Conservation (phyloP, 2,329 filamentous ascomycete genomes). For the Metarhizium robertsii region DNA sequence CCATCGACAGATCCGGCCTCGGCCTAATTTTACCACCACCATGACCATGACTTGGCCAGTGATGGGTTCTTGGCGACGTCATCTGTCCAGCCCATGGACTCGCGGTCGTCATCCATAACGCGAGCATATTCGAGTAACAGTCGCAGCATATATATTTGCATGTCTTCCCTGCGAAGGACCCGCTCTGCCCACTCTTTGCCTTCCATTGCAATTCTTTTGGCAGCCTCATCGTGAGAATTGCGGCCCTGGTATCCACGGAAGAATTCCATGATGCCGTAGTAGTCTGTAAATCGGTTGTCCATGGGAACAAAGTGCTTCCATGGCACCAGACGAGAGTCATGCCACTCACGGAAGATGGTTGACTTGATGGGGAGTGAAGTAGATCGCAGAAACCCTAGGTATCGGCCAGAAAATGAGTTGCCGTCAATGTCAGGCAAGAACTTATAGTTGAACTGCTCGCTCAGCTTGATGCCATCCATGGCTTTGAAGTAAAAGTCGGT, state of each 20-base stretch:
- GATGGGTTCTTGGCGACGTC: constrained; percentile 32
- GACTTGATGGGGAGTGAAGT: constrained; percentile 67
- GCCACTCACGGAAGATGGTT: constrained; percentile 73
- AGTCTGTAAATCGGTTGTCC: constrained; percentile 63
- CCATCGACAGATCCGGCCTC: not conserved
- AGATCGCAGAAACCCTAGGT: constrained; percentile 58
- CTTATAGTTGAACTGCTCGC: constrained; percentile 52
- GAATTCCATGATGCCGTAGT: constrained; percentile 66
- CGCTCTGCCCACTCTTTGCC: constrained; percentile 61
- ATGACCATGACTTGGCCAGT: constrained; percentile 20
- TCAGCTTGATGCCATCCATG: constrained; percentile 30
- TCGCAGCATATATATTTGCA: constrained; percentile 61
- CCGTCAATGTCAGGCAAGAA: constrained; percentile 72
- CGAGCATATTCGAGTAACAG: constrained; percentile 56
- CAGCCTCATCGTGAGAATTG: constrained; percentile 44
- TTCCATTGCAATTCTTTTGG: constrained; percentile 53
- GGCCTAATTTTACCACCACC: constrained; percentile 9
- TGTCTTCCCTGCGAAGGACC: constrained; percentile 62
- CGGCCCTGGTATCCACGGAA: constrained; percentile 52
- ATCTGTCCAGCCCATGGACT: constrained; percentile 45
- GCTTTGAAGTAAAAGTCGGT: constrained; percentile 35
- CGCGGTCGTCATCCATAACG: constrained; percentile 40
- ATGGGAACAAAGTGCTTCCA: constrained; percentile 80
- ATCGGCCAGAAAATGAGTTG: constrained; percentile 60
- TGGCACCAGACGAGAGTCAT: constrained; percentile 61